A percentile compares a stretch with the other conserved stretches of the same genome.
These are phyloP conservation scores for Rhizopogon vulgaris DNA, from an alignment of 768 basidiomycete species.

Conservation along the genomic window DNA sequence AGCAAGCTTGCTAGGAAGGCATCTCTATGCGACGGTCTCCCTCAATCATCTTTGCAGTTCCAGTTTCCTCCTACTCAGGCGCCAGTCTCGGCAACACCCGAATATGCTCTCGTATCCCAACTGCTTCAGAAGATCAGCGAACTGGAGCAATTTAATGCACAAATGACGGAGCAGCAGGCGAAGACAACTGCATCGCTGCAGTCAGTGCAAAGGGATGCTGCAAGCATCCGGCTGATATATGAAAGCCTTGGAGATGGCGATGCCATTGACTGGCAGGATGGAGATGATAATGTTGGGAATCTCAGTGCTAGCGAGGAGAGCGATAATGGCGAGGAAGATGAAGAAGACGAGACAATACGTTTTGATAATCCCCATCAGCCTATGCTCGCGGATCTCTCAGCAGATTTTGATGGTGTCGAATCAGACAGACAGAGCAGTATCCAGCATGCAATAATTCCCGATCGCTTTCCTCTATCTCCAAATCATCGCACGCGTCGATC, in stretches of 20 bases:
- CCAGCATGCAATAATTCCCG: slow-evolving; percentile 8
- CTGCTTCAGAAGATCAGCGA: slow-evolving; percentile 71
- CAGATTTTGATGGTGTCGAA: slow-evolving; percentile 16
- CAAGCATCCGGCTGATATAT: slow-evolving; percentile 63
- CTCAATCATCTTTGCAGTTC: slow-evolving; percentile 20
- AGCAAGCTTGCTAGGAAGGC: slow-evolving; percentile 10
- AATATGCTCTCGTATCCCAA: slow-evolving; percentile 61
- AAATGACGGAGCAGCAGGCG: slow-evolving; percentile 59
- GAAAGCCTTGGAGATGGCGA: slow-evolving; percentile 57
- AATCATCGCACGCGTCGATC: slow-evolving; percentile 39
- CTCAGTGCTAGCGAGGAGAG: slow-evolving; percentile 12
- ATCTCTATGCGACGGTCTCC: slow-evolving; percentile 13
- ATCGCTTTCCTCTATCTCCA: slow-evolving; percentile 12
- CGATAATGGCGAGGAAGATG: slow-evolving; percentile 25
- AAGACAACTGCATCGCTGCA: slow-evolving; percentile 56
- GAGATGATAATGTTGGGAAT: slow-evolving; percentile 37
- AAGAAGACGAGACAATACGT: slow-evolving; percentile 25
- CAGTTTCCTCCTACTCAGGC: slow-evolving; percentile 9
- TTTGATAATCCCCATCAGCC: slow-evolving; percentile 23
- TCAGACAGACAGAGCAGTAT: slow-evolving; percentile 22
- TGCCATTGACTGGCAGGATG: slow-evolving; percentile 32
- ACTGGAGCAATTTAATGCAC: slow-evolving; percentile 65
- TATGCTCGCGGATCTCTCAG: slow-evolving; percentile 15
- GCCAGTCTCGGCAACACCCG: slow-evolving; percentile 16
- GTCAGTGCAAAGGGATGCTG: slow-evolving; percentile 67